phyloP scores from a whole-genome alignment of 192 early-diverging fungal genomes.

The Oehlia diaphana region DNA sequence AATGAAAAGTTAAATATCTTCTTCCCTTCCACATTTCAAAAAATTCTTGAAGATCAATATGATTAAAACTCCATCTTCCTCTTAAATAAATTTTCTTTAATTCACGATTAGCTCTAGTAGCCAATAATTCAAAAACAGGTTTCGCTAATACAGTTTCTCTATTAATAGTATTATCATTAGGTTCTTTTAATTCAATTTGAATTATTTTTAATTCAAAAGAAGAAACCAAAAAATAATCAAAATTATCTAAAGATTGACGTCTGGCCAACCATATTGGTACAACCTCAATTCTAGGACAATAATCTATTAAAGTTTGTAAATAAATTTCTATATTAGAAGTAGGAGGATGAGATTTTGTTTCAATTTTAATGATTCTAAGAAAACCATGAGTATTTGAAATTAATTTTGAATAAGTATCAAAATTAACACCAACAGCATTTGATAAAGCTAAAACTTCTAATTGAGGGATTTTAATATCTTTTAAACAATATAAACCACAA shows the following conservation, averaged over 20 bases:
- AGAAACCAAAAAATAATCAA: neutral
- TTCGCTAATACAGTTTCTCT: neutral
- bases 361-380: neutral
- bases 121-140: neutral
- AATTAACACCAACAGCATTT: neutral
- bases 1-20: neutral
- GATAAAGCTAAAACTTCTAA: neutral
- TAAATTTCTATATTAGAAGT: neutral
- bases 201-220: neutral
- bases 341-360: neutral
- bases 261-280: neutral
- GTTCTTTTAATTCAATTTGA: slow-evolving; percentile 1
- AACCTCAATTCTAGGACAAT: neutral
- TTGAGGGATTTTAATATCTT: neutral
- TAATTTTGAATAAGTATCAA: neutral
- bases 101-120: neutral
- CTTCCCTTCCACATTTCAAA: neutral
- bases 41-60: neutral
- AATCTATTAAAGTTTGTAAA: neutral
- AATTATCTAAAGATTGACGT: neutral
- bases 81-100: neutral
- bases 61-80: neutral
- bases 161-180: neutral
- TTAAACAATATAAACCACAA: neutral
- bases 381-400: neutral